These are phyloP conservation scores for Hypoxylon intermedium DNA, from an alignment of 495 filamentous ascomycete species.

Conservation along the genomic window DNA sequence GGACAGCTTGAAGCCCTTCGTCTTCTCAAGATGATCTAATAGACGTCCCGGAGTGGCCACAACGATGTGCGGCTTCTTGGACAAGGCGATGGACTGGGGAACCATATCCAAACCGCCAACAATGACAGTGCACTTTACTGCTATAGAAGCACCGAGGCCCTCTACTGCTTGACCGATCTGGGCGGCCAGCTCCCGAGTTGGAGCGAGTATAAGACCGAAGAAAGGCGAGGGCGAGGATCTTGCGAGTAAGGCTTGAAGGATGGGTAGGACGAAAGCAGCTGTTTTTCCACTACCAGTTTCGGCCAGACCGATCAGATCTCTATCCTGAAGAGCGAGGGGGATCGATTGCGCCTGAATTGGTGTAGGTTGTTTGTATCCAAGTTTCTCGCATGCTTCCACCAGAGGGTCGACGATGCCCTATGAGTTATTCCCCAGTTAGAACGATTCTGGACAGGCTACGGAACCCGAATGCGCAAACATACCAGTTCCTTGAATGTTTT, in stretches of 20 bases:
- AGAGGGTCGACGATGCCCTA: conserved; percentile 83
- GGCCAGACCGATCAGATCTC: conserved; percentile 90
- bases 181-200: conserved; percentile 89
- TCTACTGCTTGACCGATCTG: conserved; percentile 89
- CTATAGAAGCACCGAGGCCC: conserved; percentile 81
- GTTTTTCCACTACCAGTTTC: conserved; percentile 96
- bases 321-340: conserved; percentile 78
- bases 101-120: conserved; percentile 97
- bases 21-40: conserved; percentile 94
- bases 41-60: conserved; percentile 90
- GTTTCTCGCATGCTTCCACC: conserved; percentile 80
- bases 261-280: conserved; percentile 88
- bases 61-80: conserved; percentile 89
- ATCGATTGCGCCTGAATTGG: conserved; percentile 80
- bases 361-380: conserved; percentile 85
- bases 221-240: conserved; percentile 79
- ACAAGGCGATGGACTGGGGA: conserved; percentile 82
- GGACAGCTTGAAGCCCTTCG: conserved; percentile 87
- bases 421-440: conserved; percentile 7
- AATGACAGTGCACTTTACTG: conserved; percentile 77
- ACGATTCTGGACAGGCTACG: background rate
- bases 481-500: conserved; percentile 83
- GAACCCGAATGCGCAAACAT: conserved; percentile 12
- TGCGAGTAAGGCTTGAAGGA: conserved; percentile 85
- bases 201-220: conserved; percentile 83